A percentile compares a stretch with the other conserved stretches of the same genome.
Evolutionary conservation across 2,329 filamentous ascomycete species (phyloP).

Genomic region (Talaromyces verruculosus): DNA sequence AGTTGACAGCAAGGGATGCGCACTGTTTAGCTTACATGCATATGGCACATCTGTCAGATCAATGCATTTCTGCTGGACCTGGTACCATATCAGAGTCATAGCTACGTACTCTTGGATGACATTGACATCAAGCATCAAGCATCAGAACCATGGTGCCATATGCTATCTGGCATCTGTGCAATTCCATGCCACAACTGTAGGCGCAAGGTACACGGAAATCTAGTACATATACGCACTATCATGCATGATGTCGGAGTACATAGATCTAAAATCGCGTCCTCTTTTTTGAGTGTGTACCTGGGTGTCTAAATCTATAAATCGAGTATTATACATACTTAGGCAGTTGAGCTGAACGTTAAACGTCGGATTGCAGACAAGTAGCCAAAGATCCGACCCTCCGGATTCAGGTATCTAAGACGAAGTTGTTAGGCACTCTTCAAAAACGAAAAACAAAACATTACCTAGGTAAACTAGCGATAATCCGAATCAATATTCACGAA

Average conservation of each 20-base stretch:
- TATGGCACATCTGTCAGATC: neutral
- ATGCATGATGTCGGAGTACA: constrained; percentile 7
- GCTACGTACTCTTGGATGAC: neutral
- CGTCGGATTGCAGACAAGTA: neutral
- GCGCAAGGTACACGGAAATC: neutral
- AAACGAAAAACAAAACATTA: neutral
- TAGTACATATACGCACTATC: neutral
- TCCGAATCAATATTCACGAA: neutral
- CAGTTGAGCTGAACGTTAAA: neutral
- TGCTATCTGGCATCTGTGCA: neutral
- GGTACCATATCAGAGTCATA: neutral
- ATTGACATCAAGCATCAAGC: neutral
- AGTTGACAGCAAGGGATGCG: constrained; percentile 1
- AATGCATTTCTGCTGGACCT: neutral
- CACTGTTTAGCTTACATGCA: neutral
- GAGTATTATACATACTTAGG: neutral
- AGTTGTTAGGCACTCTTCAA: neutral
- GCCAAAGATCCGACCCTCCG: neutral
- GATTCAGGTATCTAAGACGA: neutral
- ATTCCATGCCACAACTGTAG: neutral
- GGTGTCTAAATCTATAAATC: neutral
- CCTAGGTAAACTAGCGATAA: neutral
- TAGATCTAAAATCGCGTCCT: neutral
- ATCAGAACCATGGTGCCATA: neutral
- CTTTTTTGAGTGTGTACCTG: neutral